Conservation (phyloP, 208 protist species). For the Trypanosoma platydactyli region DNA sequence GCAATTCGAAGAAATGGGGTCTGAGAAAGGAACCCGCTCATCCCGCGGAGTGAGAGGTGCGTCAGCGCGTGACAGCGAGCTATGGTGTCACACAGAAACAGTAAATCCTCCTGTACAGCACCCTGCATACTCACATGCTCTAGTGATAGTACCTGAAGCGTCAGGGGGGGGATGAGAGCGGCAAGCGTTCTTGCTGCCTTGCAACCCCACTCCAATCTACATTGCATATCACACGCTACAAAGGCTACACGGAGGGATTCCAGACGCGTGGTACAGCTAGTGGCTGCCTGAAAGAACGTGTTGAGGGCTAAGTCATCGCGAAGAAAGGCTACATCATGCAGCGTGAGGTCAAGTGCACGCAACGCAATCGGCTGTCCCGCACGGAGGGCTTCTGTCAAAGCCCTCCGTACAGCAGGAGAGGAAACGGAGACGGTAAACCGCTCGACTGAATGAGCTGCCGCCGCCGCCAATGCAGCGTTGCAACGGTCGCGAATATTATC, state of each 20-base stretch:
- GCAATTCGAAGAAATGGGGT: conserved; percentile 13
- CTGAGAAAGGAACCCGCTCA: conserved; percentile 25
- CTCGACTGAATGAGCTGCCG: conserved; percentile 20
- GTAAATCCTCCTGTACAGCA: conserved; percentile 26
- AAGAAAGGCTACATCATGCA: conserved; percentile 31
- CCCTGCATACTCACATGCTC: conserved; percentile 33
- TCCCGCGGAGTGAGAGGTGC: conserved; percentile 43
- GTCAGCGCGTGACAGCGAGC: conserved; percentile 25
- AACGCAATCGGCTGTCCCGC: conserved; percentile 16
- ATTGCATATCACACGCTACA: conserved; percentile 31
- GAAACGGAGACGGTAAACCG: conserved; percentile 8
- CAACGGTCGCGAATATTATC: conserved; percentile 20
- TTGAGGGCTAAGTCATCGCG: conserved; percentile 8
- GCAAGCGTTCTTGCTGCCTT: conserved; percentile 28
- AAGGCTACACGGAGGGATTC: conserved; percentile 17
- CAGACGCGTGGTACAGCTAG: conserved; percentile 3
- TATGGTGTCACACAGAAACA: conserved; percentile 30
- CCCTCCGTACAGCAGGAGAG: conserved; percentile 13
- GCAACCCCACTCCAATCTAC: conserved; percentile 11
- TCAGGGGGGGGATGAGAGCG: conserved; percentile 27
- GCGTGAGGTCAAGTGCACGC: conserved; percentile 28
- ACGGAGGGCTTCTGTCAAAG: conserved; percentile 6
- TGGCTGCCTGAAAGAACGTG: conserved; percentile 1
- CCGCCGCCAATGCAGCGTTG: conserved; percentile 12
- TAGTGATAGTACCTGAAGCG: conserved; percentile 31